These are phyloP conservation scores for Fusarium praegraminearum DNA, from an alignment of 2,329 filamentous ascomycete genomes.

Conservation along the genomic window DNA sequence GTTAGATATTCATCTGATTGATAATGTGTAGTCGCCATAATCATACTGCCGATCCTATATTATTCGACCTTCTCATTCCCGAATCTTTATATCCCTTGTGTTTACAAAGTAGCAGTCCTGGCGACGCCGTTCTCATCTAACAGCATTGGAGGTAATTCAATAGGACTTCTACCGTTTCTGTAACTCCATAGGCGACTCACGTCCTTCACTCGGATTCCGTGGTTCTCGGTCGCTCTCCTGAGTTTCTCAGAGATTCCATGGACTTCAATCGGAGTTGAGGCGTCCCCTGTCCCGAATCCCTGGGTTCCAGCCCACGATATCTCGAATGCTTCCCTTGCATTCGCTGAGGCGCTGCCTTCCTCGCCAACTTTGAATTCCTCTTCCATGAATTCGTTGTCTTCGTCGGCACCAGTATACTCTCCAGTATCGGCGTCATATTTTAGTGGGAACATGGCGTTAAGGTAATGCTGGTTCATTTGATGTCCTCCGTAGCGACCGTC, in stretches of 20 bases:
- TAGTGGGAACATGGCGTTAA: constrained; percentile 71
- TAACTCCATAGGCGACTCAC: constrained; percentile 73
- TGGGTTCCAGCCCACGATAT: constrained; percentile 60
- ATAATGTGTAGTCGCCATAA: neutral
- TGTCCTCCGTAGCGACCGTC: constrained; percentile 63
- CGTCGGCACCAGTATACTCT: constrained; percentile 57
- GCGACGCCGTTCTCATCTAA: constrained; percentile 53
- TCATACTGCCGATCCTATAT: neutral
- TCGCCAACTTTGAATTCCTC: constrained; percentile 62
- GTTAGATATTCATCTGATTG: neutral
- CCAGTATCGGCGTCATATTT: constrained; percentile 57
- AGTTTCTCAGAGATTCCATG: constrained; percentile 49
- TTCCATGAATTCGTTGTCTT: constrained; percentile 71
- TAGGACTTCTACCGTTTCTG: constrained; percentile 68
- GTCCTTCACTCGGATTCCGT: constrained; percentile 66
- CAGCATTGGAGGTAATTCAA: constrained; percentile 56
- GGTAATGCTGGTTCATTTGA: constrained; percentile 71
- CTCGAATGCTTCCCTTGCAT: constrained; percentile 61
- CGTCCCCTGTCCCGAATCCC: constrained; percentile 54
- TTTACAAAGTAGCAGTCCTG: constrained; percentile 56
- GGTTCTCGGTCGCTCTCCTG: constrained; percentile 45
- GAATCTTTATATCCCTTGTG: neutral
- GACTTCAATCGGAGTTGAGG: constrained; percentile 54
- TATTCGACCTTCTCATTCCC: neutral
- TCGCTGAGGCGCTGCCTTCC: constrained; percentile 58